Evolutionary conservation across 192 early-diverging fungal genomes (phyloP).

Genomic region (Kickxella alabastrina): DNA sequence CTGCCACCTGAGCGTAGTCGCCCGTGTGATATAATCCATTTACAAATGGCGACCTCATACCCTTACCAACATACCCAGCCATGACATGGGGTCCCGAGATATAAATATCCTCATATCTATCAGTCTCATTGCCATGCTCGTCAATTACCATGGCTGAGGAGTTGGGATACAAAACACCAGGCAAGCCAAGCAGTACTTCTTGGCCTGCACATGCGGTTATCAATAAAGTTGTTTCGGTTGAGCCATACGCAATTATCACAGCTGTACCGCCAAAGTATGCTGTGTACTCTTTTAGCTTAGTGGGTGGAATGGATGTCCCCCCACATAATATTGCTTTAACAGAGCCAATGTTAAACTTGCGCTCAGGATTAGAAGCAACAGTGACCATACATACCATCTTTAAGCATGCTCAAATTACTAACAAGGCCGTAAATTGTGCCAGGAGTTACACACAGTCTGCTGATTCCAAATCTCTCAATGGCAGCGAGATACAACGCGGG

Average conservation of each 20-base stretch:
- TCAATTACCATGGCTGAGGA: conserved; percentile 33
- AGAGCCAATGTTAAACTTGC: conserved; percentile 13
- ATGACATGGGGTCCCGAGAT: conserved; percentile 79
- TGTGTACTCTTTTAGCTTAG: conserved; percentile 4
- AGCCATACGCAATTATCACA: conserved; percentile 25
- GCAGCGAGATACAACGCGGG: conserved; percentile 13
- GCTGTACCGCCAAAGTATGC: conserved; percentile 17
- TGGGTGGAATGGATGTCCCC: conserved; percentile 21
- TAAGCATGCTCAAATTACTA: background rate
- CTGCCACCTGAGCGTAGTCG: conserved; percentile 66
- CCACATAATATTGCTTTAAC: conserved; percentile 28
- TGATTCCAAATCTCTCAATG: conserved; percentile 17
- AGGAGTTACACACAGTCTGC: conserved; percentile 16
- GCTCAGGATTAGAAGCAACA: background rate
- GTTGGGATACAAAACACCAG: conserved; percentile 40
- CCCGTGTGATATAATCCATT: conserved; percentile 80
- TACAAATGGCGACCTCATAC: conserved; percentile 59
- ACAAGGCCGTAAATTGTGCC: conserved; percentile 8
- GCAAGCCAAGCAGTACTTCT: conserved; percentile 6
- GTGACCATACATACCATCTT: background rate
- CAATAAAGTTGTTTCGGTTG: conserved; percentile 21
- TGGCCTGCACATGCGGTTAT: conserved; percentile 12
- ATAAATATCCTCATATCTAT: conserved; percentile 72
- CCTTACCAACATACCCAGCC: conserved; percentile 78
- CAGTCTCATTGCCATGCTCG: conserved; percentile 58